Base-by-base conservation (phyloP, 208 protist species). In the Wallacemonas sp. region DNA sequence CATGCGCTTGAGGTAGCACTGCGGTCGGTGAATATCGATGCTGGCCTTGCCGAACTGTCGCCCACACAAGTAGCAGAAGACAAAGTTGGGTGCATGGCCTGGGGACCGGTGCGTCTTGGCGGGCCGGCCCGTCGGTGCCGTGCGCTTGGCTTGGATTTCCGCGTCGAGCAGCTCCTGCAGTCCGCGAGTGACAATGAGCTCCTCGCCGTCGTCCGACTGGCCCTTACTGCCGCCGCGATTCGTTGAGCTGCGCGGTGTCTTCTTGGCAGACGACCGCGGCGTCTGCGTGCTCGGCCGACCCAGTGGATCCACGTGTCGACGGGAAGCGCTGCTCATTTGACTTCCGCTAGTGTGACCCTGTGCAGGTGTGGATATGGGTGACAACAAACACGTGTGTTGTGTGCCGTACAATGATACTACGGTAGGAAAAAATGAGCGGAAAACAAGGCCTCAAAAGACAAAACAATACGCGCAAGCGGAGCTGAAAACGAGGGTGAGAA, bases 1-100 rank as follows among this genome's bases (percentile, higher is more conserved):
- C 45, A 94, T 75, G 66, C 87, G 85, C 78, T 97, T 96, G 26
- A 93, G 63, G 62, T 93, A 93, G 63, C 94, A 97, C 79, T 96
- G 89, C 22, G 86, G 89, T n/a, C 89, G 91, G 55, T 97, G 94
- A 64, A 97, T 93, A 61, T 66, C 71, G 26, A 97, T 80, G 73
- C 89, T 96, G 21, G 65, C 62, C 13, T 75, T 80, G 61, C 91
- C 84, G 54, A 96, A 97, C 81, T 96, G 85, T 27, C 73, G 86
- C 0, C 91, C 92, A 66, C 91, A 97, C 13, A 96, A 75, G 61
- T 97, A 97, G 66, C 92, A 96, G 22, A 94, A 71, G 37, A 94
- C 64, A 65, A 95, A 94, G 38, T 85, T 89, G 0, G 91, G 91
- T 59, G 73, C 48, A 30, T 57, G 50, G 3, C 66, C 65, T 55